These are phyloP conservation scores for Aspergillus affinis DNA, from an alignment of 495 filamentous ascomycete genomes.

Conservation along the genomic window DNA sequence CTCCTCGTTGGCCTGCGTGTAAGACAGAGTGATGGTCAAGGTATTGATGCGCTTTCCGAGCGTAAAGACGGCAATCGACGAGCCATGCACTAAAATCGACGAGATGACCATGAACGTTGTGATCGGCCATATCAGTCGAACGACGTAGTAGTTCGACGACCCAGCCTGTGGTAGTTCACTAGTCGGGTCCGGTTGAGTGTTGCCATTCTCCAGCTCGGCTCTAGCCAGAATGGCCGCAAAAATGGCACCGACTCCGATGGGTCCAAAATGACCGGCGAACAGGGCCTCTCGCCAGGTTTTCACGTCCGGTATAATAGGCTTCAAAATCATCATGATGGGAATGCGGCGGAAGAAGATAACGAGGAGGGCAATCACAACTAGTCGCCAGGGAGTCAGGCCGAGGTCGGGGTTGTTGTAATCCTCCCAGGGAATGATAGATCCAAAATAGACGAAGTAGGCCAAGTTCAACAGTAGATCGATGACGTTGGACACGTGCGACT, in stretches of 20 bases:
- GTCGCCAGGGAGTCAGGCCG: conserved; percentile 79
- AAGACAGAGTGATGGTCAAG: conserved; percentile 90
- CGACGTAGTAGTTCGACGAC: conserved; percentile 61
- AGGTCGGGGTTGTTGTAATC: conserved; percentile 71
- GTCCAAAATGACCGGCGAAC: conserved; percentile 97
- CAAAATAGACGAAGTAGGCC: conserved; percentile 97
- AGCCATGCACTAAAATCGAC: conserved; percentile 95
- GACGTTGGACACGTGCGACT: conserved; percentile 98
- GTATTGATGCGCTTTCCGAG: conserved; percentile 99
- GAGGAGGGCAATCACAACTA: conserved; percentile 85
- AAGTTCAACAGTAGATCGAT: conserved; percentile 97
- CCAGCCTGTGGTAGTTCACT: conserved; percentile 53
- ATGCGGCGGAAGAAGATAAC: conserved; percentile 97
- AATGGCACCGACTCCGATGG: conserved; percentile 96
- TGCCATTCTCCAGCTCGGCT: conserved; percentile 76
- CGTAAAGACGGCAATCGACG: conserved; percentile 97
- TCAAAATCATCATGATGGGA: conserved; percentile 89
- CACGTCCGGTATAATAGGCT: conserved; percentile 92
- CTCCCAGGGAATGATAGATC: conserved; percentile 94
- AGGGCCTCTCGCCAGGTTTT: conserved; percentile 98
- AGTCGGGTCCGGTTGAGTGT: conserved; percentile 69
- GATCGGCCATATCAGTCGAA: conserved; percentile 92
- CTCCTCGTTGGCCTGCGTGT: conserved; percentile 85
- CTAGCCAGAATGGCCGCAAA: conserved; percentile 91
- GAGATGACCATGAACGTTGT: conserved; percentile 91